Conservation (phyloP, 2,329 filamentous ascomycete genomes). For the Bipolaris gigantea region DNA sequence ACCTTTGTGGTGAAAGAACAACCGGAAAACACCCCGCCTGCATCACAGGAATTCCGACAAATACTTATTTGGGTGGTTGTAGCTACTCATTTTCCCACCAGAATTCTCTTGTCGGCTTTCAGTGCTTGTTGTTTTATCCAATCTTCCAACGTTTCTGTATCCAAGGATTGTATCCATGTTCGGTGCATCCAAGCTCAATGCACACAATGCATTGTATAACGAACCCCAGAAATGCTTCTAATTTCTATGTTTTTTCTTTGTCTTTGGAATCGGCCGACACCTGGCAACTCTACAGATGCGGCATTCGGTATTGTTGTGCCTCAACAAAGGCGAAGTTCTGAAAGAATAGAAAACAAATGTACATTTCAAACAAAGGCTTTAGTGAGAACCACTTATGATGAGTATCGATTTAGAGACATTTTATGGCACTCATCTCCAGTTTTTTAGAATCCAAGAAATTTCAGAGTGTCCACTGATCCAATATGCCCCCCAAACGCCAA, state of each 20-base stretch:
- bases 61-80: not conserved
- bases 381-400: not conserved
- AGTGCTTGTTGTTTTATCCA: not conserved
- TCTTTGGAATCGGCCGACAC: not conserved
- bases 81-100: too few relatives aligned
- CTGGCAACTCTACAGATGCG: not conserved
- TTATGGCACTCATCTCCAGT: not conserved
- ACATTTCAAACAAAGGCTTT: not conserved
- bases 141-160: not conserved
- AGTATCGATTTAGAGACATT: not conserved
- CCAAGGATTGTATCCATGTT: too few relatives aligned
- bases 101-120: not conserved
- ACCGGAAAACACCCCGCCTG: too few relatives aligned
- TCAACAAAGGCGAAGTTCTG: not conserved
- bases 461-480: not conserved
- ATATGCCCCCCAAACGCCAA: constrained; percentile 3
- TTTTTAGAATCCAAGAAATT: not conserved
- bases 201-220: too few relatives aligned
- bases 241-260: not conserved
- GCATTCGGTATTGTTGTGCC: not conserved
- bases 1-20: not conserved
- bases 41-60: too few relatives aligned
- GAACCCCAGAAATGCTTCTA: too few relatives aligned
- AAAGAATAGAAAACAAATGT: not conserved
- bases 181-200: too few relatives aligned